These are phyloP conservation scores for Skeletonema costatum DNA, from an alignment of 108 stramenopile genomes.

Conservation along the genomic window DNA sequence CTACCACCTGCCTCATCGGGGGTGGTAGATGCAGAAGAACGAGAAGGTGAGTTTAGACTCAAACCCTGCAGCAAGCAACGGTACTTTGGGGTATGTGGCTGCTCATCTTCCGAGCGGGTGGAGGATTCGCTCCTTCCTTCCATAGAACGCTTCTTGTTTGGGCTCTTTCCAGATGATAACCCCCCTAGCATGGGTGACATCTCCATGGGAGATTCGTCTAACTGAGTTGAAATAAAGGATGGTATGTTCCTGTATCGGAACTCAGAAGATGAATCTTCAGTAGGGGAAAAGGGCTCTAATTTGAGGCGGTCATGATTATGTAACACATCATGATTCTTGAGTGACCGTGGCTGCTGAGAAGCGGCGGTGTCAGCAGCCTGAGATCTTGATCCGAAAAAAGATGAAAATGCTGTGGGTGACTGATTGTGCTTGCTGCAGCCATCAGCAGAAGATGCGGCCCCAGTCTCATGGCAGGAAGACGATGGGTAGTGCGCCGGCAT, in stretches of 20 bases:
- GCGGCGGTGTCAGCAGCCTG: background rate
- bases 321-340: background rate
- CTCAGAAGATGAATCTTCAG: background rate
- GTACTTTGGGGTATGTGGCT: background rate
- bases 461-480: background rate
- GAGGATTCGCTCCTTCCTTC: background rate
- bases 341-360: background rate
- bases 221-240: background rate
- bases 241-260: background rate
- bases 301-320: background rate
- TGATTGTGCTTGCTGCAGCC: background rate
- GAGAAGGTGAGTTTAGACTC: background rate
- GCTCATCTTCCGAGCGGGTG: background rate
- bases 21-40: background rate
- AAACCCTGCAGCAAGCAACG: background rate
- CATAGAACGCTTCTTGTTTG: background rate
- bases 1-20: background rate
- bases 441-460: background rate
- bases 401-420: background rate
- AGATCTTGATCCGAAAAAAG: background rate
- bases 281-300: background rate
- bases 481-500: background rate
- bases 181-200: background rate
- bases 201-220: background rate
- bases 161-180: background rate